phyloP scores from a whole-genome alignment of 345 rosid species.

The Brassica nigra region DNA sequence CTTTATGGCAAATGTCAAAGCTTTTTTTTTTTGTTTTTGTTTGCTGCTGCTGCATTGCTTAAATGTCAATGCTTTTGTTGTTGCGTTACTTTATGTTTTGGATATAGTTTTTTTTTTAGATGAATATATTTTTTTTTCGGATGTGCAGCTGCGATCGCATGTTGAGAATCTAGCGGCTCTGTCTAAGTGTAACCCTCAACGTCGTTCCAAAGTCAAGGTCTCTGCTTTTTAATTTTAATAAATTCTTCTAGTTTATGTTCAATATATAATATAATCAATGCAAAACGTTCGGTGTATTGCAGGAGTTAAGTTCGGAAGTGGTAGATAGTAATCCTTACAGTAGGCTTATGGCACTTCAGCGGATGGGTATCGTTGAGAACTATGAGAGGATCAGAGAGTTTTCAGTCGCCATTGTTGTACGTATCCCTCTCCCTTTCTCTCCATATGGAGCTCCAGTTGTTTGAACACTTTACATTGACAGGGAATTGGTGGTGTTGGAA shows the following conservation, averaged over 20 bases:
- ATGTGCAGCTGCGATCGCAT: slow-evolving; percentile 57
- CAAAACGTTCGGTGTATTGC: slow-evolving; percentile 30
- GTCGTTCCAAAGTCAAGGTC: slow-evolving; percentile 84
- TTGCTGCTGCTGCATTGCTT: not conserved
- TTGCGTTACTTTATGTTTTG: slow-evolving; percentile 7
- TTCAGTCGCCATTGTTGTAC: slow-evolving; percentile 95
- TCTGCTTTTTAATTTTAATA: not conserved
- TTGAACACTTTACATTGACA: slow-evolving; percentile 35
- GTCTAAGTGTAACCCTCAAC: slow-evolving; percentile 54
- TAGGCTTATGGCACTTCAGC: slow-evolving; percentile 98
- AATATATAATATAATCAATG: not conserved
- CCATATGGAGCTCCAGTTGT: not conserved
- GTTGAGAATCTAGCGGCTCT: slow-evolving; percentile 56
- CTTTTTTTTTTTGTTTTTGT: not conserved
- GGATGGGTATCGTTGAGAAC: slow-evolving; percentile 93
- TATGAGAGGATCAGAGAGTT: slow-evolving; percentile 84
- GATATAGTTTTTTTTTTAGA: not conserved
- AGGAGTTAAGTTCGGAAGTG: slow-evolving; percentile 97
- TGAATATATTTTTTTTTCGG: not conserved
- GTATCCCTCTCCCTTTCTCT: slow-evolving; percentile 52
- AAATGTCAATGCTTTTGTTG: too few relatives aligned
- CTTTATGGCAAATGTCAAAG: not conserved
- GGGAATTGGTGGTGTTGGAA: slow-evolving; percentile 99
- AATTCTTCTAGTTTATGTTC: slow-evolving; percentile 1
- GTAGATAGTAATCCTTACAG: slow-evolving; percentile 97